phyloP scores from a whole-genome alignment of 495 filamentous ascomycete genomes.

The Hypoxylon fragiforme region DNA sequence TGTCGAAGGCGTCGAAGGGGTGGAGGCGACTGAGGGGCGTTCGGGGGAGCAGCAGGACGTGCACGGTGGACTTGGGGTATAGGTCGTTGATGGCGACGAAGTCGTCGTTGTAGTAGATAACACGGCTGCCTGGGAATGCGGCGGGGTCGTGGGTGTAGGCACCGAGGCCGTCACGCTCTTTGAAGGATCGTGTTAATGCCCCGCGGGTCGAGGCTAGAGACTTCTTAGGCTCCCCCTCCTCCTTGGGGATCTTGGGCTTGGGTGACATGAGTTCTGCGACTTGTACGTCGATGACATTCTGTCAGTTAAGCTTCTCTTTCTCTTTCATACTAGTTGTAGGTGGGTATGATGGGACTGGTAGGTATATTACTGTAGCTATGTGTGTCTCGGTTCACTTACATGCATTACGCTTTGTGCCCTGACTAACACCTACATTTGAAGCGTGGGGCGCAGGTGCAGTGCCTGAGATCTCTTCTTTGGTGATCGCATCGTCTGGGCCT shows the following conservation, averaged over 20 bases:
- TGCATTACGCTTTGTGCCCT: slow-evolving; percentile 32
- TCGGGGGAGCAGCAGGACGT: slow-evolving; percentile 85
- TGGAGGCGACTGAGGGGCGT: slow-evolving; percentile 65
- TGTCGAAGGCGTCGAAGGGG: slow-evolving; percentile 77
- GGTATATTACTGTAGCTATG: too few species aligned
- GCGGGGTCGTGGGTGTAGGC: slow-evolving; percentile 72
- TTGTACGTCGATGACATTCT: slow-evolving; percentile 1
- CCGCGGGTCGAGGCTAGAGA: slow-evolving; percentile 20
- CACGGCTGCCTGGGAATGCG: slow-evolving; percentile 59
- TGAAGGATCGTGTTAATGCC: slow-evolving; percentile 35
- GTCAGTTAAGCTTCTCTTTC: too few species aligned
- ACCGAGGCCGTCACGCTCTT: slow-evolving; percentile 65
- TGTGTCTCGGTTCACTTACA: too few species aligned
- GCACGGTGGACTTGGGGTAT: slow-evolving; percentile 83
- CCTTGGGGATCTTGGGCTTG: slow-evolving; percentile 50
- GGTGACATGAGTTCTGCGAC: slow-evolving; percentile 72
- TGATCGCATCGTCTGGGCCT: slow-evolving; percentile 36
- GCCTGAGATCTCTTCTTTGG: slow-evolving; percentile 35
- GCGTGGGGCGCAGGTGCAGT: slow-evolving; percentile 18
- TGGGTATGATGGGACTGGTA: background rate
- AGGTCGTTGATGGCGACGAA: slow-evolving; percentile 83
- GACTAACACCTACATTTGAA: slow-evolving; percentile 14
- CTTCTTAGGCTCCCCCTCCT: slow-evolving; percentile 42
- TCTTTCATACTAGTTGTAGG: background rate
- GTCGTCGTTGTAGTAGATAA: slow-evolving; percentile 69